Percentiles rank a stretch among this genome's conserved stretches.
Conservation (phyloP, 2,329 filamentous ascomycete species). For the Alternaria consortialis region DNA sequence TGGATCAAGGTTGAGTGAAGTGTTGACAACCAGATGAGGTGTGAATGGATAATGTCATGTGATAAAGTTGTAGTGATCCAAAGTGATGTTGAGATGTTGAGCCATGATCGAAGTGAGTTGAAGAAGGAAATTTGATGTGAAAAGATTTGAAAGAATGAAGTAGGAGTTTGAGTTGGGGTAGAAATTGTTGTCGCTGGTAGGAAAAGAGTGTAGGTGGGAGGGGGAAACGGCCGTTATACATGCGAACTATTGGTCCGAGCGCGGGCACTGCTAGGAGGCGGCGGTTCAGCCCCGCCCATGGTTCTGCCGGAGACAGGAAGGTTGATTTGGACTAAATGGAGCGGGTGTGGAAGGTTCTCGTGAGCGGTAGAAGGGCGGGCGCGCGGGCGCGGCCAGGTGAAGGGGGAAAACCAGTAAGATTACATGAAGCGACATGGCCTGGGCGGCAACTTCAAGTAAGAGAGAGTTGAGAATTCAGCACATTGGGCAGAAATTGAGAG, state of each 20-base stretch:
- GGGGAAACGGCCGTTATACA: slow-evolving; percentile 12
- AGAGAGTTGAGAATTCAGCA: neutral
- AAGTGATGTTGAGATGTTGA: slow-evolving; percentile 6
- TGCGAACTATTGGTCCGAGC: neutral
- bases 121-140: neutral
- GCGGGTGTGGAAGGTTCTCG: slow-evolving; percentile 12
- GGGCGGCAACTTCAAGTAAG: slow-evolving; percentile 12
- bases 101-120: slow-evolving; percentile 12
- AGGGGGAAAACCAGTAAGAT: neutral
- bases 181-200: neutral
- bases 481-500: neutral
- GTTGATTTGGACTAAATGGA: slow-evolving; percentile 6
- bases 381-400: slow-evolving; percentile 8
- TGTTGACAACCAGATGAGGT: slow-evolving; percentile 4
- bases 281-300: slow-evolving; percentile 4
- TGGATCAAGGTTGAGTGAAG: slow-evolving; percentile 6
- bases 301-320: slow-evolving; percentile 15
- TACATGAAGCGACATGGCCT: slow-evolving; percentile 13
- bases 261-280: neutral
- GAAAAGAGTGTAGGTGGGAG: slow-evolving; percentile 6
- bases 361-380: slow-evolving; percentile 1
- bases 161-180: neutral
- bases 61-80: slow-evolving; percentile 13
- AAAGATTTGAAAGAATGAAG: neutral
- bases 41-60: slow-evolving; percentile 8